These are phyloP conservation scores for Aspergillus aculeatinus DNA, from an alignment of 2,329 filamentous ascomycete species.

Conservation along the genomic window DNA sequence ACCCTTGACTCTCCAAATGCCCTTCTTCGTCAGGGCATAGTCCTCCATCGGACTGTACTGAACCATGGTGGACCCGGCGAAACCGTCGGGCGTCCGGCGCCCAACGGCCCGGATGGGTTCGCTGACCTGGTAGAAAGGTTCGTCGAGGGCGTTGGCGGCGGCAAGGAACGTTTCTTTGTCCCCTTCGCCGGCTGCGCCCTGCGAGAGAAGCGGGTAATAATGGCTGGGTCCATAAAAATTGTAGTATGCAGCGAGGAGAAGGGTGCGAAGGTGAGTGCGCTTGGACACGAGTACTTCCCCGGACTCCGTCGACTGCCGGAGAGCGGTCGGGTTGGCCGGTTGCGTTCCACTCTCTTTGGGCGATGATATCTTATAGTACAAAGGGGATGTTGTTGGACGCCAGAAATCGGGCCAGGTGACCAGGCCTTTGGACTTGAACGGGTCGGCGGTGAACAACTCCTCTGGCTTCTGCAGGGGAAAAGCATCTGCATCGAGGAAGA, in stretches of 20 bases:
- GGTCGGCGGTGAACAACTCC: conserved; percentile 48
- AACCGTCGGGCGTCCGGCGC: conserved; percentile 27
- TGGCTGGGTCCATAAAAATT: conserved; percentile 32
- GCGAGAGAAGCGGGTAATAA: conserved; percentile 30
- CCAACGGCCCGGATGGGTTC: conserved; percentile 37
- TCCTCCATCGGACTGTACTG: conserved; percentile 41
- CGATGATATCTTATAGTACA: conserved; percentile 44
- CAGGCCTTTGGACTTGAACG: conserved; percentile 52
- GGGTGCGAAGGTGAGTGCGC: conserved; percentile 29
- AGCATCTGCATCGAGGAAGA: conserved; percentile 58
- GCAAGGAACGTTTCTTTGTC: conserved; percentile 22
- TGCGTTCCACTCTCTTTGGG: conserved; percentile 31
- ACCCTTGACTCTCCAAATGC: conserved; percentile 29
- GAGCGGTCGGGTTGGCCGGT: conserved; percentile 28
- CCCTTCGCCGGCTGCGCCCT: conserved; percentile 41
- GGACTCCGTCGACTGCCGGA: conserved; percentile 35
- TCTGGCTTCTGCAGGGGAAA: conserved; percentile 48
- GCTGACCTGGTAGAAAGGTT: conserved; percentile 46
- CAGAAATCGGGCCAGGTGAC: conserved; percentile 58
- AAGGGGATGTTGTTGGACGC: conserved; percentile 37
- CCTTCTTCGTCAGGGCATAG: conserved; percentile 27
- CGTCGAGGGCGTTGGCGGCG: conserved; percentile 30
- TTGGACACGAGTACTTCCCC: conserved; percentile 37
- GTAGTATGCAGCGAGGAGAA: conserved; percentile 37
- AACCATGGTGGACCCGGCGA: conserved; percentile 42